Conservation (phyloP, 2,329 filamentous ascomycete genomes). For the Claviceps humidiphila region DNA sequence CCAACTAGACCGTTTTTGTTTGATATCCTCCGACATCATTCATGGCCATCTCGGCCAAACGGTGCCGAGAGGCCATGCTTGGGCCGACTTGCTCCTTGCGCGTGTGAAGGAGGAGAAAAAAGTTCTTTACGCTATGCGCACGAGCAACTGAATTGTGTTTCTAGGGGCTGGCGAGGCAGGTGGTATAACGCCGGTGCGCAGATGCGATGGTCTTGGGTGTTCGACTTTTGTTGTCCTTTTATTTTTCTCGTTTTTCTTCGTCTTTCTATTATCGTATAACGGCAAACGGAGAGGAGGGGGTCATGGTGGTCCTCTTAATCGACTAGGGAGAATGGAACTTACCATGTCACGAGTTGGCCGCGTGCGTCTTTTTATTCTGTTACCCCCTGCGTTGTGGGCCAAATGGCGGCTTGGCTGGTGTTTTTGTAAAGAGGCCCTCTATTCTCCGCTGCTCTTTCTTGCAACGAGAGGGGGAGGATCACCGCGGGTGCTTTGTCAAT, state of each 20-base stretch:
- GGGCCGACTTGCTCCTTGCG: conserved; percentile 11
- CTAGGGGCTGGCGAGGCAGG: conserved; percentile 17
- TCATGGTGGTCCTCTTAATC: conserved; percentile 6
- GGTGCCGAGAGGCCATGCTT: conserved; percentile 22
- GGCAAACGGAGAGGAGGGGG: conserved; percentile 20
- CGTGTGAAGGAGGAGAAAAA: conserved; percentile 1
- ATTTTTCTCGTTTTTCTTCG: conserved; percentile 11
- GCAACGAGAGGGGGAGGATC: background rate
- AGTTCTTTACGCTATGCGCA: conserved; percentile 7
- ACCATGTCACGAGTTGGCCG: conserved; percentile 5
- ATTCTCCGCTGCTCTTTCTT: background rate
- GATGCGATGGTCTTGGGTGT: conserved; percentile 18
- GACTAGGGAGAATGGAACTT: conserved; percentile 7
- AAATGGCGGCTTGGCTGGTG: background rate
- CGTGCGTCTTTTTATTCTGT: conserved; percentile 5
- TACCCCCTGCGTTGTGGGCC: conserved; percentile 4
- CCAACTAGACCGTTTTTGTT: conserved; percentile 34
- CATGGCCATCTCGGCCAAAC: conserved; percentile 24
- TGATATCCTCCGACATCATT: conserved; percentile 19
- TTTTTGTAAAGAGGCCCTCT: background rate
- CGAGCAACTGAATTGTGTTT: conserved; percentile 16
- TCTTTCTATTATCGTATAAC: conserved; percentile 5
- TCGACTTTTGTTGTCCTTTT: conserved; percentile 15
- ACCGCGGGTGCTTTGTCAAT: background rate
- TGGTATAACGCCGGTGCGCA: conserved; percentile 20